Conservation (phyloP, 2,329 filamentous ascomycete species). For the Emydomyces testavorans region DNA sequence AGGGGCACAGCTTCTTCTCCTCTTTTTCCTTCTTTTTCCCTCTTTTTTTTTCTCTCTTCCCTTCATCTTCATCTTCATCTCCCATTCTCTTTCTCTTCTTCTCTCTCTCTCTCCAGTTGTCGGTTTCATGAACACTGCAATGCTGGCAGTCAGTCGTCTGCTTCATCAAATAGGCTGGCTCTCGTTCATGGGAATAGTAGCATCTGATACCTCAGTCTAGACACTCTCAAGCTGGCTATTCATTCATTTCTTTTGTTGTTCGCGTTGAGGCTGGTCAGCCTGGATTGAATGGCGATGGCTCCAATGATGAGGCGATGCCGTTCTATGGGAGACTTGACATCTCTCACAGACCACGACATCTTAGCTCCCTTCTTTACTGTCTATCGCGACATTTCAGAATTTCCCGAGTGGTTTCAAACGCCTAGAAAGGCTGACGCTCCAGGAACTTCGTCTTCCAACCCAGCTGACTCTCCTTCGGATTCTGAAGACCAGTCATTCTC, state of each 20-base stretch:
- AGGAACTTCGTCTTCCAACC: not conserved
- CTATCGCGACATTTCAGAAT: slow-evolving; percentile 10
- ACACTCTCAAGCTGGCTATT: too few species aligned
- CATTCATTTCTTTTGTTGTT: not conserved
- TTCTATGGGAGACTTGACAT: slow-evolving; percentile 20
- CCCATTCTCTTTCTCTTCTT: not conserved
- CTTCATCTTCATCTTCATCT: not conserved
- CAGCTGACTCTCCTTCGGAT: not conserved
- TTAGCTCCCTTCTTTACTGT: slow-evolving; percentile 12
- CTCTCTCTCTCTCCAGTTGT: not conserved
- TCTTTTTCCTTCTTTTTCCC: not conserved
- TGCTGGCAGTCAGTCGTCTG: too few species aligned
- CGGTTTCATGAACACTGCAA: not conserved
- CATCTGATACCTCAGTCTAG: too few species aligned
- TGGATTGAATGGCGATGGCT: not conserved
- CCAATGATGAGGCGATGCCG: slow-evolving; percentile 16
- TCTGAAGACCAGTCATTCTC: not conserved
- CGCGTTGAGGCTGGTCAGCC: not conserved
- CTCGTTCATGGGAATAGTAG: not conserved
- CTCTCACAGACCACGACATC: slow-evolving; percentile 16
- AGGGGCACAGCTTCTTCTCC: not conserved
- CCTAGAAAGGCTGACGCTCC: not conserved
- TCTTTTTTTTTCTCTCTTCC: not conserved
- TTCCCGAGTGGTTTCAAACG: slow-evolving; percentile 5
- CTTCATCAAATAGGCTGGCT: not conserved